Conservation (phyloP, 208 protist genomes). For the Crithidia mellificae region DNA sequence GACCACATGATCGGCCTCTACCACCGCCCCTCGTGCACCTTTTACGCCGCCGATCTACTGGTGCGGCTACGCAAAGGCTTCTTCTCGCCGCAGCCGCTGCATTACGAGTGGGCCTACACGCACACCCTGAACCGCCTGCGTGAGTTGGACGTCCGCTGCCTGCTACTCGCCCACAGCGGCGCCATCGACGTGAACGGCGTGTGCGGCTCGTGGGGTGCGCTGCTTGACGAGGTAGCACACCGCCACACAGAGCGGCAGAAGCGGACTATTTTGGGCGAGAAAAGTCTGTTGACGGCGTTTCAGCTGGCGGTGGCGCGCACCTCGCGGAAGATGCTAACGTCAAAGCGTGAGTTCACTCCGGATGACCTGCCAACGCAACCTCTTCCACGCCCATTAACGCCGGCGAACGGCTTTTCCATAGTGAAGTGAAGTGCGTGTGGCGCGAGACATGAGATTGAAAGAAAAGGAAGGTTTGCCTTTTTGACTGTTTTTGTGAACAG, state of each 20-base stretch:
- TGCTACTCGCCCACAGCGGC: constrained; percentile 48
- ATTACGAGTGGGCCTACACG: constrained; percentile 43
- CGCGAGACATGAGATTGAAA: no score
- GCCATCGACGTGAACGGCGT: constrained; percentile 39
- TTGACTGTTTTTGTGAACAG: no score
- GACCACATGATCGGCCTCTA: constrained; percentile 58
- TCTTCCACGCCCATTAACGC: background rate
- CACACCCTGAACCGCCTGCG: constrained; percentile 42
- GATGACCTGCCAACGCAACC: constrained; percentile 8
- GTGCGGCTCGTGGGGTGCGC: constrained; percentile 38
- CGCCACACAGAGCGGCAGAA: background rate
- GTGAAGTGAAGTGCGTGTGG: constrained; percentile 1
- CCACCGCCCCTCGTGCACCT: constrained; percentile 40
- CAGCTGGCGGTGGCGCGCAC: background rate
- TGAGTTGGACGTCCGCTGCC: constrained; percentile 35
- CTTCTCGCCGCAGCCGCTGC: constrained; percentile 39
- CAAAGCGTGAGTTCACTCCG: constrained; percentile 20
- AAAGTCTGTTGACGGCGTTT: constrained; percentile 2
- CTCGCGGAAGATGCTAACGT: constrained; percentile 4
- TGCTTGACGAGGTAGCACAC: constrained; percentile 40
- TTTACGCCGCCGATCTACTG: constrained; percentile 50
- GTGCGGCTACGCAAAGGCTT: constrained; percentile 42
- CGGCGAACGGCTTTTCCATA: constrained; percentile 8
- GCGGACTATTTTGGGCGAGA: constrained; percentile 1
- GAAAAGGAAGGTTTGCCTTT: no score